These are phyloP conservation scores for Debaryomycetaceae sp. DNA, from an alignment of 1,139 yeast species.

Conservation along the genomic window DNA sequence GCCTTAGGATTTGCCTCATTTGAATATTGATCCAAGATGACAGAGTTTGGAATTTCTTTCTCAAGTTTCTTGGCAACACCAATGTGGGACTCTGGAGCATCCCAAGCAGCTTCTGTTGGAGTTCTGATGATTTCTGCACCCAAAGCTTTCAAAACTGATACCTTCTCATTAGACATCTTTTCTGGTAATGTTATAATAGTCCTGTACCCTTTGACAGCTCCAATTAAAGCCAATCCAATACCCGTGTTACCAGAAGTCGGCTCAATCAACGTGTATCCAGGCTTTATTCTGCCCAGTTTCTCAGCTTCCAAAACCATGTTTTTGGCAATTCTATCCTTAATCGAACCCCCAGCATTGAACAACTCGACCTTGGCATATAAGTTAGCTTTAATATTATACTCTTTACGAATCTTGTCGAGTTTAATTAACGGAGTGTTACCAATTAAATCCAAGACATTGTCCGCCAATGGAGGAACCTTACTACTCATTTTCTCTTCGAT, in stretches of 20 bases:
- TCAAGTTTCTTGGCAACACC: conserved; percentile 84
- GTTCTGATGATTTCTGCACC: conserved; percentile 93
- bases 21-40: conserved; percentile 80
- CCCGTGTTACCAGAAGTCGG: conserved; percentile 92
- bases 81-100: conserved; percentile 86
- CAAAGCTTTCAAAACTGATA: conserved; percentile 79
- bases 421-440: conserved; percentile 83
- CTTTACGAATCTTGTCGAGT: conserved; percentile 74
- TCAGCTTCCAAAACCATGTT: conserved; percentile 84
- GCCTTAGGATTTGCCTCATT: conserved; percentile 81
- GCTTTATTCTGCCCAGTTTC: conserved; percentile 71
- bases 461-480: conserved; percentile 32
- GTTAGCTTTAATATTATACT: conserved; percentile 66
- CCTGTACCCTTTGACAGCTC: conserved; percentile 84
- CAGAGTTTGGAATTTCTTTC: conserved; percentile 82
- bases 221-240: conserved; percentile 82
- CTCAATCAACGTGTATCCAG: conserved; percentile 83
- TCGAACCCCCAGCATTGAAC: conserved; percentile 70
- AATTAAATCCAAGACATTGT: conserved; percentile 57
- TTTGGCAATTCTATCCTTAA: conserved; percentile 63
- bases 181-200: conserved; percentile 88
- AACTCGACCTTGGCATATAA: conserved; percentile 60
- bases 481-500: background rate
- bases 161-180: conserved; percentile 91
- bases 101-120: conserved; percentile 94